phyloP scores from a whole-genome alignment of 164 flowering plant species.

The Berberis thunbergii region DNA sequence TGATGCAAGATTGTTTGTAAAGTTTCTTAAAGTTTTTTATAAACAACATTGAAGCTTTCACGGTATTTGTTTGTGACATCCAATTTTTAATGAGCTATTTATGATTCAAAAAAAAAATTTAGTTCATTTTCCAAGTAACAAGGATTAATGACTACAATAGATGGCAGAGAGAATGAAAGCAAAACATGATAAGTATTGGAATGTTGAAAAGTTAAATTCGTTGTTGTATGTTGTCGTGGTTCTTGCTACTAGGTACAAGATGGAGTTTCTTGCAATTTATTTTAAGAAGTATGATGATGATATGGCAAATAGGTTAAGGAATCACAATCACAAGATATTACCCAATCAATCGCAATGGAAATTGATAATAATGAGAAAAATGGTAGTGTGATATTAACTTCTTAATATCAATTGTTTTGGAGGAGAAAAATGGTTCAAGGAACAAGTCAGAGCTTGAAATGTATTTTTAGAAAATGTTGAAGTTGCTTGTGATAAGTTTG shows the following conservation, averaged over 20 bases:
- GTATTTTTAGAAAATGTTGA: neutral
- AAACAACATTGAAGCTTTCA: too few relatives aligned
- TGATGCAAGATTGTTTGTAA: too few relatives aligned
- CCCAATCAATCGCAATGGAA: neutral
- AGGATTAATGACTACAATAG: too few relatives aligned
- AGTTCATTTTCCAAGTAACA: too few relatives aligned
- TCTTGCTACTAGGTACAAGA: neutral
- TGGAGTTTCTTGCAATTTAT: neutral
- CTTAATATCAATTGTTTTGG: neutral
- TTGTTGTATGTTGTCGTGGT: neutral
- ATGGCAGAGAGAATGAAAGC: neutral
- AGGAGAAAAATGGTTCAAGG: neutral
- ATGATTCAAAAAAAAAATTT: too few relatives aligned
- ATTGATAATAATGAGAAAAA: neutral
- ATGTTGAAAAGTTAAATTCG: neutral
- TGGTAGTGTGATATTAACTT: neutral
- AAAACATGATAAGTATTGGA: conserved; percentile 1
- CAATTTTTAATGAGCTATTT: too few relatives aligned
- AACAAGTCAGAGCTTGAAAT: neutral
- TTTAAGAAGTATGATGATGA: neutral
- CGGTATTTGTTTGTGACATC: too few relatives aligned
- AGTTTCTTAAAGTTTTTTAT: too few relatives aligned
- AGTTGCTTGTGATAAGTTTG: neutral
- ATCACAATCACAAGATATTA: neutral
- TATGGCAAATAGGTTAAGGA: neutral